Evolutionary conservation across 352 stramenopile species (phyloP).

Genomic region (Phytophthora melonis): DNA sequence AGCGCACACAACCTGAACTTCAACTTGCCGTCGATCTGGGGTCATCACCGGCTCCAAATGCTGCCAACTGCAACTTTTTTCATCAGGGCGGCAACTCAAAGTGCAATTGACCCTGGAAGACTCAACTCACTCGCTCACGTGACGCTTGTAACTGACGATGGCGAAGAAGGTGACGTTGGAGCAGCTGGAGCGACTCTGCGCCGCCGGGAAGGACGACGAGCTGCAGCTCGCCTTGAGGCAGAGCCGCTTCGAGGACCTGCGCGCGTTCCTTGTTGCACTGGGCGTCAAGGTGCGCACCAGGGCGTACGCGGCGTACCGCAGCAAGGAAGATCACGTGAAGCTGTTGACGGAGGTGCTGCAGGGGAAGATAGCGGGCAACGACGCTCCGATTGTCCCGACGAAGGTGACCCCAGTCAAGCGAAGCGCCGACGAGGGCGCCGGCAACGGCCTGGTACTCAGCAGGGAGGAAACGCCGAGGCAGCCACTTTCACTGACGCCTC

Average conservation of each 20-base stretch:
- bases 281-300: slow-evolving; percentile 25
- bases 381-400: not conserved
- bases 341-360: slow-evolving; percentile 11
- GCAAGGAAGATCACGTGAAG: slow-evolving; percentile 22
- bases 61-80: slow-evolving; percentile 2
- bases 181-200: slow-evolving; percentile 15
- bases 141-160: not conserved
- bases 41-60: slow-evolving; percentile 1
- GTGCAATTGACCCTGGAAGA: slow-evolving; percentile 5
- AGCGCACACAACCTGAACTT: slow-evolving; percentile 16
- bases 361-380: not conserved
- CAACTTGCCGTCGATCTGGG: slow-evolving; percentile 27
- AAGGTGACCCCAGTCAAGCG: not conserved
- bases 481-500: too few species aligned
- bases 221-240: slow-evolving; percentile 1
- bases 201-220: not conserved
- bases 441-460: not conserved
- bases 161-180: slow-evolving; percentile 9
- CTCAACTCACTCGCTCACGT: not conserved
- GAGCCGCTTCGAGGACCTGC: slow-evolving; percentile 25
- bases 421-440: not conserved
- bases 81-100: not conserved
- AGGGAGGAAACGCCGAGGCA: not conserved
- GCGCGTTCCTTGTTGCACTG: slow-evolving; percentile 9
- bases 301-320: slow-evolving; percentile 17